Evolutionary conservation across 108 stramenopile genomes (phyloP).

Genomic region (Nannochloropsis gaditana): DNA sequence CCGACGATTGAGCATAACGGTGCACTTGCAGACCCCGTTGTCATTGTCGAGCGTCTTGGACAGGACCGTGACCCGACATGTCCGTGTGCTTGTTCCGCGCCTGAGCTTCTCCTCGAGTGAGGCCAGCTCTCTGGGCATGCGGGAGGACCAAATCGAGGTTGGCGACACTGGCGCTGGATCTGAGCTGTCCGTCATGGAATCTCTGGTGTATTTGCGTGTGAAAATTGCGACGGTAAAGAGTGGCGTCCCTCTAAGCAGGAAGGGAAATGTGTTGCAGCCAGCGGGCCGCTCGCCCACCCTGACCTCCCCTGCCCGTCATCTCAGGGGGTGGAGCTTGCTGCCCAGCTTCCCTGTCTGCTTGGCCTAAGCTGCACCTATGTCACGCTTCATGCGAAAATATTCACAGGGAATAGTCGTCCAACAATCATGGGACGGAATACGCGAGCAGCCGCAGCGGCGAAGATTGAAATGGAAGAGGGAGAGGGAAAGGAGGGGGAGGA

Average conservation of each 20-base stretch:
- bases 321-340: background rate
- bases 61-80: background rate
- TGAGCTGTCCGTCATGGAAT: background rate
- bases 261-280: no score
- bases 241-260: no score
- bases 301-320: no score
- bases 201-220: background rate
- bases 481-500: background rate
- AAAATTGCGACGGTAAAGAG: background rate
- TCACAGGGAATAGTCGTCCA: background rate
- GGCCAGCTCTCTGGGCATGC: slow-evolving; percentile 1
- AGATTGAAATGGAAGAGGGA: background rate
- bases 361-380: background rate
- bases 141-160: background rate
- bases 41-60: background rate
- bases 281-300: no score
- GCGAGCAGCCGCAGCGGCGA: background rate
- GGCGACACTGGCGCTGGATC: background rate
- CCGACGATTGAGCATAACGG: background rate
- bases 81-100: background rate
- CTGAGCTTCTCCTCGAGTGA: background rate
- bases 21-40: background rate
- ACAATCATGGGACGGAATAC: background rate
- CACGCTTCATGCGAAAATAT: background rate
- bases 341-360: background rate